Base-by-base conservation (phyloP, 331 rosid genomes). In the Rosa hybrid region DNA sequence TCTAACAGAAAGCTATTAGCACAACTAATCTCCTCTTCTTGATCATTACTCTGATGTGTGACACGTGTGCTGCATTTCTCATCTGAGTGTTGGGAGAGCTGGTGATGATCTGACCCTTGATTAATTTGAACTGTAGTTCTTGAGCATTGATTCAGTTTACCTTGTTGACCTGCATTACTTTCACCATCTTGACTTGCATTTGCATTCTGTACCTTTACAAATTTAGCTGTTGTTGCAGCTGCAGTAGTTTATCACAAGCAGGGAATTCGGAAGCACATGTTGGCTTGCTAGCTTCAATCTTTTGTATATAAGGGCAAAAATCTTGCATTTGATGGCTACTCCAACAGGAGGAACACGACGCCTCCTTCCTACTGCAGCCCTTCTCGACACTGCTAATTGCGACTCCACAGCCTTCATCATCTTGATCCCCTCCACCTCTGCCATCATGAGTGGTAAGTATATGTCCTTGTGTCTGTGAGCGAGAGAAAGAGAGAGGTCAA, bases 271-370 rank as follows among this genome's bases (percentile, higher is more conserved):
- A 16, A 78, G 34, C 75, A 83, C 64, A 9, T 12, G 82, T 3
- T 75, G 85, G 81, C 51, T 65, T 72, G 86, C 80, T 16, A 68
- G 49, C 88, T 84, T 89, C 14, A 89, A 25, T 42, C 54, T 83
- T 42, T 68, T 72, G 81, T 12, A 84, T 53, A 88, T 2, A 34
- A 80, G 81, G 38, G 62, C 18, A 80, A 91, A 81, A 12, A 91
- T 85, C 82, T 62, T 88, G 82, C 93, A 86, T 82, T 89, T 89
- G 84, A 89, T 83, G 53, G 88, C 82, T 76, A 93, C 90, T 73
- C 92, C 81, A n/a, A 4, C 44, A 0, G 86, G 84, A 78, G 86
- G 85, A 75, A 79, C 70, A 12, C 41, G n/a, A 68, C 46, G 3
- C 65, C 69, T 84, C 57, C 70, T 77, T 48, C 72, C 9, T 70